Percentiles rank a stretch among this genome's conserved stretches.
These are phyloP conservation scores for Mikania micrantha DNA, from an alignment of 129 eudicot species.

Conservation along the genomic window DNA sequence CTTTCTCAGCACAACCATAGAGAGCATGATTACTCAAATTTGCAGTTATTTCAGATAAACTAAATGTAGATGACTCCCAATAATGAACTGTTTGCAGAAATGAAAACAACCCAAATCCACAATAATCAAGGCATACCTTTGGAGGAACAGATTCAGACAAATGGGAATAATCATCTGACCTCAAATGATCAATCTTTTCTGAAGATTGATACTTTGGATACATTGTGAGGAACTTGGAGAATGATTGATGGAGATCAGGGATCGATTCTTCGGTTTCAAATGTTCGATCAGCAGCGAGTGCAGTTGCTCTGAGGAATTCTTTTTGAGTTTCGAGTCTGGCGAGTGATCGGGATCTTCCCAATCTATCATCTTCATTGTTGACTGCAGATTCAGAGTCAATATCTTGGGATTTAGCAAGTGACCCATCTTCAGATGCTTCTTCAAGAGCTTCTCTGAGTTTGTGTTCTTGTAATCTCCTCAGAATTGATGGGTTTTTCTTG, in stretches of 20 bases:
- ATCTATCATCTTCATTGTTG: constrained; percentile 57
- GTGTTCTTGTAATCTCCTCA: constrained; percentile 77
- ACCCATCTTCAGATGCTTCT: constrained; percentile 98
- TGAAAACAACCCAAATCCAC: constrained; percentile 96
- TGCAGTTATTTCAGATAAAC: constrained; percentile 92
- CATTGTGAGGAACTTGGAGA: constrained; percentile 87
- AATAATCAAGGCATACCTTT: constrained; percentile 96
- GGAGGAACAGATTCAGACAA: constrained; percentile 52
- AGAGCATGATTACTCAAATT: constrained; percentile 95
- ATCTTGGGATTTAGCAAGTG: constrained; percentile 76
- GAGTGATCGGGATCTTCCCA: constrained; percentile 83
- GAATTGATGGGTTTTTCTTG: constrained; percentile 63
- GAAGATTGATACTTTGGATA: constrained; percentile 90
- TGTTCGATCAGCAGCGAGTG: constrained; percentile 86
- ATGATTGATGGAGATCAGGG: constrained; percentile 67
- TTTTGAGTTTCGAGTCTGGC: constrained; percentile 84
- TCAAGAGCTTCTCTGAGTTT: constrained; percentile 95
- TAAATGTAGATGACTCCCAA: constrained; percentile 93
- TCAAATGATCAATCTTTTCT: constrained; percentile 85
- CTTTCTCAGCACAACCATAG: constrained; percentile 94
- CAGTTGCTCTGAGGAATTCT: constrained; percentile 87
- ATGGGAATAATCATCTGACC: constrained; percentile 80
- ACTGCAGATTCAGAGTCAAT: constrained; percentile 48
- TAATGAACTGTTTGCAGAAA: constrained; percentile 83
- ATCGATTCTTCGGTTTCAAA: constrained; percentile 71